Evolutionary conservation across 768 basidiomycete species (phyloP), one percentile per base, ranked within the genome.

Genomic region (Hericium erinaceus): DNA sequence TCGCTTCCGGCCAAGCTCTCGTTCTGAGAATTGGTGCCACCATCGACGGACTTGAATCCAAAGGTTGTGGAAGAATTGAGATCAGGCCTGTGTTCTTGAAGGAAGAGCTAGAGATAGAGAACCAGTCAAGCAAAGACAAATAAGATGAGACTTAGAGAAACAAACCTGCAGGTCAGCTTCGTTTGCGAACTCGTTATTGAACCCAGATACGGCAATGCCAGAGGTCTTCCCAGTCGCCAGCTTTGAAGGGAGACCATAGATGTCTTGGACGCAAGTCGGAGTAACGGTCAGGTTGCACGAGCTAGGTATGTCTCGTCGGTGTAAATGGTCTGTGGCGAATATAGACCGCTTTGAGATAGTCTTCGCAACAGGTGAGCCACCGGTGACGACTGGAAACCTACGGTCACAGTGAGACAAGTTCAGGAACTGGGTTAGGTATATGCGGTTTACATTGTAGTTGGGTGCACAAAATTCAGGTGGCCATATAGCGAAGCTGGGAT

Each of bases 11-110:
- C 73, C 15, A 67, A 24, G 9, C 39, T 39, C 2, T 65, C 57
- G 10, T 61, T 44, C 57, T 75, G 73, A 0, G 71, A 54, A 59
- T 74, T 71, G 2, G 15, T 11, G 11, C 73, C 74, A 4, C 71
- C 73, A 54, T 75, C 73, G n/a, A 75, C 61, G 16, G 69, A 68
- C 56, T 72, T 65, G 10, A 72, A 59, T 15, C 69, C 55, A 62
- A 74, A 74, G 7, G 69, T 69, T 1, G 70, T 72, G 9, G 66
- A 55, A 15, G 68, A 63, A 13, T 64, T 16, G 18, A 75, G 59
- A 54, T 74, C 73, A 0, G 71, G 61, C 33, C 72, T 67, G 51
- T 70, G 64, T 3, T 39, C 56, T 54, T 57, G 57, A 39, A 71
- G 58, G 63, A 71, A 71, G 13, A 46, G 28, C 57, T 65, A 46